Evolutionary conservation across 106 monocot species (phyloP).

Genomic region (Gastrodia elata): DNA sequence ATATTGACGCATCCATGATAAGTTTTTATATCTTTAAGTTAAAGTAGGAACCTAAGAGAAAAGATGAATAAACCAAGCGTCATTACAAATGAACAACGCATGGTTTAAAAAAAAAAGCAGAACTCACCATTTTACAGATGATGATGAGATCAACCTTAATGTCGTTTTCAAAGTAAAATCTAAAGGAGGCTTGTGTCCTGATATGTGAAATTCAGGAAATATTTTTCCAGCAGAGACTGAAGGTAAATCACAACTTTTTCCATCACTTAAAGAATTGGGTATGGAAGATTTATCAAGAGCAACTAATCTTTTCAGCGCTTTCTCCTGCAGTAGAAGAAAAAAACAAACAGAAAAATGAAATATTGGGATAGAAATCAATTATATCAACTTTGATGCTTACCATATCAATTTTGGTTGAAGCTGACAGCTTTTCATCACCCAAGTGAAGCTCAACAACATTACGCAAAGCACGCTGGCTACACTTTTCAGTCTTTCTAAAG

Average conservation of each 20-base stretch:
- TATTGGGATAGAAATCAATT: not conserved
- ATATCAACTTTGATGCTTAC: constrained; percentile 18
- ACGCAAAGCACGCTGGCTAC: constrained; percentile 51
- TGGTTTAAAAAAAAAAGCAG: not conserved
- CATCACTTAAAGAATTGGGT: constrained; percentile 17
- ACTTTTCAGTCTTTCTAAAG: constrained; percentile 50
- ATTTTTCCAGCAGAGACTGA: constrained; percentile 19
- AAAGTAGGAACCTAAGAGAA: not conserved
- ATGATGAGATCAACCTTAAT: constrained; percentile 63
- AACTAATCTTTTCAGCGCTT: constrained; percentile 68
- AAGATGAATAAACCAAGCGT: constrained; percentile 1
- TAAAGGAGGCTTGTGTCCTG: constrained; percentile 49
- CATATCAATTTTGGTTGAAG: constrained; percentile 62
- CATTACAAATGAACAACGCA: not conserved
- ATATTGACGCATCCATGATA: not conserved
- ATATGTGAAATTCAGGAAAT: constrained; percentile 41
- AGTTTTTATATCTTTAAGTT: not conserved
- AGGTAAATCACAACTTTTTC: constrained; percentile 17
- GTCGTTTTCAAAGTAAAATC: constrained; percentile 84
- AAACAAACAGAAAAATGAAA: constrained; percentile 4
- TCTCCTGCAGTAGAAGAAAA: constrained; percentile 41
- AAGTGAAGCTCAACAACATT: constrained; percentile 69
- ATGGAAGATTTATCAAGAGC: constrained; percentile 25
- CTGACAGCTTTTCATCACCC: constrained; percentile 37
- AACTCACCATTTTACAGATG: constrained; percentile 76